Base-by-base conservation (phyloP, 441 rosid species). In the Bruguiera hainesii region DNA sequence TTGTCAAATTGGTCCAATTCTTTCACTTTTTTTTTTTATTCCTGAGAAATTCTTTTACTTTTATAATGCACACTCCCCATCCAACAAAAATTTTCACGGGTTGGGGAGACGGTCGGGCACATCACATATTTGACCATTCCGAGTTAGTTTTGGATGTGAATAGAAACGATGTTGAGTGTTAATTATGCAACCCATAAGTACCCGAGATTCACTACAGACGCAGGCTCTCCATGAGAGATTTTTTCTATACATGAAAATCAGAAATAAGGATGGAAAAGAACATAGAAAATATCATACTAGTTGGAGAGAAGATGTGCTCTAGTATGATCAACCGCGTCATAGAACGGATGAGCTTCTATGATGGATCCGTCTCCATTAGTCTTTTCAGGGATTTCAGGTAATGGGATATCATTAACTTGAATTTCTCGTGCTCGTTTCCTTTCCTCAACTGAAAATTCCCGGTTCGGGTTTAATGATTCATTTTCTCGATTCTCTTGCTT, bases 271-370 rank as follows among this genome's bases (percentile, higher is more conserved):
- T 42, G 0, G 6, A 4, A 42, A 63, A 56, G 15, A 23, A 28
- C 15, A 4, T 51, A 18, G 15, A 16, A 65, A 55, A 4, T 15
- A 28, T 42, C 21, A 30, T 30, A 20, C 9, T 13, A 56, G 57
- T 69, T 6, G 39, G 80, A 67, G 62, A 86, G 83, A 71, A 86
- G 76, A 60, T 84, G 74, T 26, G 62, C 57, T 66, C 56, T 69
- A 28, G 66, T 21, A 3, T 72, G 71, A 25, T 65, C 58, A 50
- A 76, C 73, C 30, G 49, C 64, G 42, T 71, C 39, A 21, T 71
- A 68, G 69, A 89, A 86, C 6, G 92, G 94, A 67, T 88, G 92
- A 35, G 78, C 78, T n/a, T 16, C 67, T 1, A 10, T 15, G 15
- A 33, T 0, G 19, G 20, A 28, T 28, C 25, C 46, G 13, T 61